These are phyloP conservation scores for Colletotrichum tabaci DNA, from an alignment of 2,329 filamentous ascomycete genomes.

Conservation along the genomic window DNA sequence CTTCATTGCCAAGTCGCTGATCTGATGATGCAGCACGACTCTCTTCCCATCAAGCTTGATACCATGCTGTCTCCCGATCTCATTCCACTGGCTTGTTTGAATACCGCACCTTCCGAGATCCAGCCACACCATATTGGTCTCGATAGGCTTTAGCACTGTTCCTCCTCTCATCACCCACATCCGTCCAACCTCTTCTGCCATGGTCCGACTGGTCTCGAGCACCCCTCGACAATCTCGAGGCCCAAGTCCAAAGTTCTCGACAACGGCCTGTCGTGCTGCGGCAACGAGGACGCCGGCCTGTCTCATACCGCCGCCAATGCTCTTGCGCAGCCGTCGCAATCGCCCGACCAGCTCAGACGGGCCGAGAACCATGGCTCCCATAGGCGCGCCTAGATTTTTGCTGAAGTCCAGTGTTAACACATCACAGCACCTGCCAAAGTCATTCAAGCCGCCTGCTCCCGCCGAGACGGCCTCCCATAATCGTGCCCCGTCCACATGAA, in stretches of 20 bases:
- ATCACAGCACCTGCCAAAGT: constrained; percentile 63
- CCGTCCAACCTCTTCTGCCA: constrained; percentile 70
- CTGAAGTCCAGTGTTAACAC: constrained; percentile 72
- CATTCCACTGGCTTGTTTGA: constrained; percentile 19
- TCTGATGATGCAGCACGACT: constrained; percentile 36
- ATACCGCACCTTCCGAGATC: constrained; percentile 20
- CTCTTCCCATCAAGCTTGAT: constrained; percentile 37
- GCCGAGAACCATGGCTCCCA: constrained; percentile 64
- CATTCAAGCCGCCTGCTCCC: constrained; percentile 58
- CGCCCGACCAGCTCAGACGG: constrained; percentile 71
- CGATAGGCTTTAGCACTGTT: constrained; percentile 72
- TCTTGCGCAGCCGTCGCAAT: constrained; percentile 83
- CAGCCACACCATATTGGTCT: constrained; percentile 87
- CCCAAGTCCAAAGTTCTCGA: constrained; percentile 80
- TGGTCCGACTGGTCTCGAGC: constrained; percentile 68
- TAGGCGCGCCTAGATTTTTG: constrained; percentile 67
- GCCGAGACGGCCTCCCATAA: constrained; percentile 66
- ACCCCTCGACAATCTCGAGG: constrained; percentile 46
- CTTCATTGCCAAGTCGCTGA: constrained; percentile 26
- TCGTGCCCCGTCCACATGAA: constrained; percentile 68
- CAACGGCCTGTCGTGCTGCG: constrained; percentile 81
- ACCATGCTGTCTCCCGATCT: constrained; percentile 1
- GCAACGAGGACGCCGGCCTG: constrained; percentile 84
- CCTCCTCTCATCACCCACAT: constrained; percentile 77
- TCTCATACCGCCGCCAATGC: constrained; percentile 83